Evolutionary conservation across 441 rosid species (phyloP), one percentile per base, ranked within the genome.

Genomic region (Arabidopsis hybrid): DNA sequence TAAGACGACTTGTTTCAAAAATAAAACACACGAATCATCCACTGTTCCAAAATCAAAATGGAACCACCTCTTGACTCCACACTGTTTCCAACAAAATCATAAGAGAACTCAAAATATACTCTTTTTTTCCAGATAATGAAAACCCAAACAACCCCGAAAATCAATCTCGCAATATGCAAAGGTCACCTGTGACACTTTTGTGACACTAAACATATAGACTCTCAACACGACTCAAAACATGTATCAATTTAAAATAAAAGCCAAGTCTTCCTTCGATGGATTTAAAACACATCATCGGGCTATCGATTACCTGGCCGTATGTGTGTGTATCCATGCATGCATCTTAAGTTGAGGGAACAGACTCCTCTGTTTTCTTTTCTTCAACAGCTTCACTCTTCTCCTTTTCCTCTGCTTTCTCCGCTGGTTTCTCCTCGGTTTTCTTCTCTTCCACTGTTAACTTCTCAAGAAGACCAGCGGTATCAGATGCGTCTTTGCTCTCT

Each of bases 401-500:
- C 60, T 83, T 71, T 53, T 80, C 85, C 40, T 59, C 79, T 67
- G 83, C 53, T 14, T 80, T 76, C 73, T 55, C 75, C 69, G 67
- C 86, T 49, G 76, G 68, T 69, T 80, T 85, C 60, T 80, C 91
- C 61, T 80, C 85, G 1, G 79, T 59, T 73, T 87, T 78, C 65
- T 88, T 82, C 59, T 89, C 97, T 75, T 86, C 90, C 40, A 91
- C 90, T 35, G 84, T 86, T 81, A 93, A 76, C 77, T 85, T 86
- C 82, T 86, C 91, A 34, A 93, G 88, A 59, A 82, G 88, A 42
- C 81, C 90, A 57, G 91, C 95, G 9, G 96, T 78, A 11, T 83
- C 85, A 60, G 88, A 57, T 29, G 96, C 92, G 59, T 88, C 96
- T 76, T 83, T 66, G 50, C 84, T 85, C 68, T 67, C 78, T 50